These are phyloP conservation scores for Pugionium dolabratum DNA, from an alignment of 345 rosid genomes.

Conservation along the genomic window DNA sequence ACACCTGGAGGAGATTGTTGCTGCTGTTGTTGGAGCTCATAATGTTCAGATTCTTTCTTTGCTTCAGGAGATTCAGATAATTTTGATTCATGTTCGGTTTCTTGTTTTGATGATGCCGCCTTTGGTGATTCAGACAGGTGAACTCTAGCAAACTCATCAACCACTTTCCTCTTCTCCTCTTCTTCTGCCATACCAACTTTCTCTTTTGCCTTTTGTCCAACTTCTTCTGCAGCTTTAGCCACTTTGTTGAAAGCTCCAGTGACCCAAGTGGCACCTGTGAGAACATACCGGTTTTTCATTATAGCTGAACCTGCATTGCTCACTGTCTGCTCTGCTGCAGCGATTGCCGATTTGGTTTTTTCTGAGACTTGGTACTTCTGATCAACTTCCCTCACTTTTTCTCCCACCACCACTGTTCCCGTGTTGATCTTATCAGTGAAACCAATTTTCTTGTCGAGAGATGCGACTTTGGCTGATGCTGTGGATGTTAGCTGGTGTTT, in stretches of 20 bases:
- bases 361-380: conserved; percentile 91
- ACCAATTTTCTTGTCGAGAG: conserved; percentile 84
- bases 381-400: conserved; percentile 90
- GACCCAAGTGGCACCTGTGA: conserved; percentile 80
- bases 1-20: conserved; percentile 27
- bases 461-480: conserved; percentile 85
- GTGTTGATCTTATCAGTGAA: conserved; percentile 78
- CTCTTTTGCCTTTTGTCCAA: conserved; percentile 92
- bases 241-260: conserved; percentile 82
- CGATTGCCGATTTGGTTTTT: conserved; percentile 87
- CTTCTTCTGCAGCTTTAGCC: conserved; percentile 92
- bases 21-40: conserved; percentile 10
- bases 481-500: conserved; percentile 87
- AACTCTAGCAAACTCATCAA: conserved; percentile 80
- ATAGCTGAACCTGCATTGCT: conserved; percentile 86
- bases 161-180: conserved; percentile 80
- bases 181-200: conserved; percentile 77
- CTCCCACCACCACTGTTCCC: conserved; percentile 71
- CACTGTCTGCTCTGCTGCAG: conserved; percentile 84
- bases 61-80: conserved; percentile 9
- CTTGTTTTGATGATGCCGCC: conserved; percentile 46
- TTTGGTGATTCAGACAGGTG: conserved; percentile 84
- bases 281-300: conserved; percentile 87
- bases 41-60: conserved; percentile 6
- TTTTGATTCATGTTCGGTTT: conserved; percentile 33